Evolutionary conservation across 306 rosid genomes (phyloP), one percentile per base, ranked within the genome.

Genomic region (Cucurbita moschata): DNA sequence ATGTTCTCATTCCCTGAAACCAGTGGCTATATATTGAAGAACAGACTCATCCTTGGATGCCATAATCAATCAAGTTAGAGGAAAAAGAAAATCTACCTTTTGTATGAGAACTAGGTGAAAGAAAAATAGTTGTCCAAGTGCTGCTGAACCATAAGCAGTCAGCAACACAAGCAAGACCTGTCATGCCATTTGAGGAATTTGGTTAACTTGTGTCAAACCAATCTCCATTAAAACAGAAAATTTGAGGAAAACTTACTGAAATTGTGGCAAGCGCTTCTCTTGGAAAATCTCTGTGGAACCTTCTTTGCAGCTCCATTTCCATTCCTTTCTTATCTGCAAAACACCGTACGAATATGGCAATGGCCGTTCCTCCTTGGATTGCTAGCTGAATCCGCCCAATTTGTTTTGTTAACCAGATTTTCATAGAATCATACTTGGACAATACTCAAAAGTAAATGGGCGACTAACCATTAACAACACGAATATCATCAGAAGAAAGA

Each of bases 41-140:
- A 67, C 55, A 44, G 2, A 67, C 18, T 1, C 2, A 8, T 5
- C 40, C 44, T 69, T 50, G 38, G 37, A 68, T 16, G 8, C 58
- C 13, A 44, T 26, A 44, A 23, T n/a, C 15, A 23, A 61, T 58
- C 47, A 26, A 53, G 40, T 8, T 10, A 10, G 16, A 0, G 53
- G 26, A 54, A 42, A 43, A 67, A 47, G 62, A 54, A 69, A 66
- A 71, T 40, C 71, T 56, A 92, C 99, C 99, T 91, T 94, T 76
- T 89, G 75, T 71, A 94, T 89, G 79, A 94, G 91, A 81, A 94
- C 85, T 87, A 91, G 71, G 73, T 94, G 99, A 84, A 94, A 94
- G 83, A 91, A 94, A 81, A 94, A 94, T 75, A 94, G 92, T 62
- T 94, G 97, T 70, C 96, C 99, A 51, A 94, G 74, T 79, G 99